Evolutionary conservation across 148 eudicot species (phyloP).

Genomic region (Rhododendron williamsianum): DNA sequence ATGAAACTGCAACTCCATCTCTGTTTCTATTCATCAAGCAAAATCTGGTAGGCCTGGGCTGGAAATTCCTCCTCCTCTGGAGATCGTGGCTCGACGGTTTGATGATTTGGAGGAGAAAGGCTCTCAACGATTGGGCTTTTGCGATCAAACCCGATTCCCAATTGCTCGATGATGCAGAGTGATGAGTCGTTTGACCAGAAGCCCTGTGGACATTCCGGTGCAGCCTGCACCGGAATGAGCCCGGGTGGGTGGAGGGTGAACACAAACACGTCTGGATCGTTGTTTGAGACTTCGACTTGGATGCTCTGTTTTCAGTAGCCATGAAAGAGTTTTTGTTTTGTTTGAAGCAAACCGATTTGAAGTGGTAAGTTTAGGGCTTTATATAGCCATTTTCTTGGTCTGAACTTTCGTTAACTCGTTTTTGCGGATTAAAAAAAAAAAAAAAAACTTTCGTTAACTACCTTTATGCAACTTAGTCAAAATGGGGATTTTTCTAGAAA

Average conservation of each 20-base stretch:
- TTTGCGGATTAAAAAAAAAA: too few relatives aligned
- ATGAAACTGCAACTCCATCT: slow-evolving; percentile 19
- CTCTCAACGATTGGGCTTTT: slow-evolving; percentile 26
- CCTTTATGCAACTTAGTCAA: not conserved
- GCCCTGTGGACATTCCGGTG: slow-evolving; percentile 25
- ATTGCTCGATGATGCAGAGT: not conserved
- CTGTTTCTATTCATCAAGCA: slow-evolving; percentile 9
- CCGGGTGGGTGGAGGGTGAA: slow-evolving; percentile 53
- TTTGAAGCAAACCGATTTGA: slow-evolving; percentile 8
- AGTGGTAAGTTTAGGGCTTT: not conserved
- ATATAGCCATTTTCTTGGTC: not conserved
- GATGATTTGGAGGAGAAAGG: slow-evolving; percentile 33
- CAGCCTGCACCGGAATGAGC: slow-evolving; percentile 50
- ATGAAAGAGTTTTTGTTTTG: not conserved
- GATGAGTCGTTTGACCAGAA: not conserved
- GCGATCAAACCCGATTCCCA: slow-evolving; percentile 17
- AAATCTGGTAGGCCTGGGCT: slow-evolving; percentile 43
- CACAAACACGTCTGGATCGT: slow-evolving; percentile 30
- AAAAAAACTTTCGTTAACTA: not conserved
- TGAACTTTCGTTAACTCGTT: not conserved
- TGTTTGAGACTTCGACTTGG: slow-evolving; percentile 3
- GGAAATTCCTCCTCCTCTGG: slow-evolving; percentile 32
- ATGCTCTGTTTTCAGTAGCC: not conserved
- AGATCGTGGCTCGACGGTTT: slow-evolving; percentile 41
- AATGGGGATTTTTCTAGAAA: not conserved